These are phyloP conservation scores for Ceraceosorus bombacis DNA, from an alignment of 1,284 basidiomycete genomes.

Conservation along the genomic window DNA sequence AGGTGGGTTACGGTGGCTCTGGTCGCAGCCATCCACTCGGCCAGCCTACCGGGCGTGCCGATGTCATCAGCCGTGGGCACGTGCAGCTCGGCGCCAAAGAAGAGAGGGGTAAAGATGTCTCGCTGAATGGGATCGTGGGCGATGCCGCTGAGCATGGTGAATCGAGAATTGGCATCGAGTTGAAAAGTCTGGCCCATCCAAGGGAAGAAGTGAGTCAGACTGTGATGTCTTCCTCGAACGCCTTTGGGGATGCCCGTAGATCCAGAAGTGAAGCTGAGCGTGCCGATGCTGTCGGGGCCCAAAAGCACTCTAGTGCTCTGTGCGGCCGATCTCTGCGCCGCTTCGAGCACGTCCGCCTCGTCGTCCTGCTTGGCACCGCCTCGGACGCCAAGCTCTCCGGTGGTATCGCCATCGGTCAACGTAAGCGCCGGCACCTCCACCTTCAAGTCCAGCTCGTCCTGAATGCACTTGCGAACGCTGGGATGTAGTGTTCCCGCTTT, in stretches of 20 bases:
- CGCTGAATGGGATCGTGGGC: constrained; percentile 99
- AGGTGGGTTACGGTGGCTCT: constrained; percentile 77
- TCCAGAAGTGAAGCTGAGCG: constrained; percentile 92
- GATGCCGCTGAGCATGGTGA: constrained; percentile 98
- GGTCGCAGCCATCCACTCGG: constrained; percentile 96
- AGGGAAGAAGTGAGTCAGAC: constrained; percentile 97
- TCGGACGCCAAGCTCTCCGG: constrained; percentile 49
- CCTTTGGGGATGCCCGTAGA: constrained; percentile 98
- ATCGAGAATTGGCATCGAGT: constrained; percentile 68
- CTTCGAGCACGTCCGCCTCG: constrained; percentile 52
- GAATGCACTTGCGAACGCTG: constrained; percentile 76
- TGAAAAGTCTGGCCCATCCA: constrained; percentile 95
- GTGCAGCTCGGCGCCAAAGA: constrained; percentile 90
- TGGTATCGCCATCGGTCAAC: constrained; percentile 51
- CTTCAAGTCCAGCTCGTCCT: constrained; percentile 70
- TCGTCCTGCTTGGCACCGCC: constrained; percentile 57
- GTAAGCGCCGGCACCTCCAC: constrained; percentile 86
- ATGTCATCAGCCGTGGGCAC: constrained; percentile 97
- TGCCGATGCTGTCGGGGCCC: constrained; percentile 91
- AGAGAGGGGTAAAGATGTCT: constrained; percentile 98
- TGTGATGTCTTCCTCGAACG: constrained; percentile 88
- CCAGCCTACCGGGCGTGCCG: constrained; percentile 88
- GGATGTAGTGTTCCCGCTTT: constrained; percentile 78
- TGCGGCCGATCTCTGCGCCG: constrained; percentile 54
- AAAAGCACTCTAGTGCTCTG: constrained; percentile 62